phyloP scores from a whole-genome alignment of 345 rosid species.

The Arabis hirsuta region DNA sequence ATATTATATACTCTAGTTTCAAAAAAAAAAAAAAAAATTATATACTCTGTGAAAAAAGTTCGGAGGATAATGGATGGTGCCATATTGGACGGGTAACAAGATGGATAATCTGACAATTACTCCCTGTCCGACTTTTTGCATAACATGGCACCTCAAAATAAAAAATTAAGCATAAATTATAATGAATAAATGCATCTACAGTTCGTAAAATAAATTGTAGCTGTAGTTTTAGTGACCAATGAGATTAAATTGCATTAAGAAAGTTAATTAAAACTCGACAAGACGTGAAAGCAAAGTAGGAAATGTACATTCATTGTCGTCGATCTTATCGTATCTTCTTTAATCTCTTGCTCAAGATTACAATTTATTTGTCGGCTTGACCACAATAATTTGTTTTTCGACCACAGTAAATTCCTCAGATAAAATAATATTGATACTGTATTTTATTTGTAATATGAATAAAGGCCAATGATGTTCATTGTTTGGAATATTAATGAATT shows the following conservation, averaged over 20 bases:
- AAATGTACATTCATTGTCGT: slow-evolving; percentile 40
- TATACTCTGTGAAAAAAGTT: too few relatives aligned
- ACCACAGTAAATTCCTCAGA: neutral
- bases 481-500: neutral
- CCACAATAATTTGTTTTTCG: slow-evolving; percentile 5
- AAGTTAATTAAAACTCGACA: slow-evolving; percentile 25
- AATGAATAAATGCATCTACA: neutral
- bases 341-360: slow-evolving; percentile 26
- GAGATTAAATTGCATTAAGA: slow-evolving; percentile 8
- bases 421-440: neutral
- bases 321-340: slow-evolving; percentile 38
- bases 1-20: too few relatives aligned
- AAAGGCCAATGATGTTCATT: slow-evolving; percentile 17
- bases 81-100: too few relatives aligned
- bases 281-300: slow-evolving; percentile 36
- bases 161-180: neutral
- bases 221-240: slow-evolving; percentile 7
- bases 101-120: too few relatives aligned
- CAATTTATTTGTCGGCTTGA: slow-evolving; percentile 36
- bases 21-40: too few relatives aligned
- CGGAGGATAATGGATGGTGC: too few relatives aligned
- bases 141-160: neutral
- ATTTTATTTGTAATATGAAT: neutral
- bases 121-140: too few relatives aligned
- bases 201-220: neutral